Base-by-base conservation (phyloP, 331 rosid species). In the Rosa hybrid region DNA sequence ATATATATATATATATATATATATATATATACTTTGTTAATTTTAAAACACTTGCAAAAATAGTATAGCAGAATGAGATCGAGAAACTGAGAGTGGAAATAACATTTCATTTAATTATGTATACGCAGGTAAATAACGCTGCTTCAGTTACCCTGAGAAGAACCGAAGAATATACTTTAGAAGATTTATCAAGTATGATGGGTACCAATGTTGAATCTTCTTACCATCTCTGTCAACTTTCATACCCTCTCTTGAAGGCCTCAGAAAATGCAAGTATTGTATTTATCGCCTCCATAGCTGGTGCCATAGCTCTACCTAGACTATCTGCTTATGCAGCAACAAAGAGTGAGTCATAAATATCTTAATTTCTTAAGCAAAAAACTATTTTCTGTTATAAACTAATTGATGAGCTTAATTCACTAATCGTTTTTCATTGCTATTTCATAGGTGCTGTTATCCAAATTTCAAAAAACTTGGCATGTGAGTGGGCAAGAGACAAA, bases 251-350 rank as follows among this genome's bases (percentile, higher is more conserved):
- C 82, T 51, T 92, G 56, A 92, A 90, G 73, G 93, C 94, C 71
- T 90, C 94, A 7, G 92, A 83, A 77, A 63, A 78, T 72, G 97
- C 89, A 69, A 90, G 89, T 81, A 82, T 87, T 79, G 92, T 92
- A 30, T 92, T 90, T 85, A 49, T 84, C 64, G 89, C 94, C n/a
- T 90, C 94, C 50, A 85, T 92, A 53, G 82, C 91, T 8, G 90
- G 90, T 69, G 20, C 25, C 12, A 75, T 53, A 18, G 75, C 85
- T 42, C 71, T 83, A 1, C 87, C 89, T 6, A 45, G 2, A 0
- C 17, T 44, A 21, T 59, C 87, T 39, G 64, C 81, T 13, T 80
- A 86, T 63, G 81, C 74, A 59, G 89, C 85, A 45, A 80, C 87
- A 18, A 86, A 83, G 78, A 82, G 89, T 74, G 14, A 51, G 45